These are phyloP conservation scores for Colletotrichum theobromicola DNA, from an alignment of 2,329 filamentous ascomycete species.

Conservation along the genomic window DNA sequence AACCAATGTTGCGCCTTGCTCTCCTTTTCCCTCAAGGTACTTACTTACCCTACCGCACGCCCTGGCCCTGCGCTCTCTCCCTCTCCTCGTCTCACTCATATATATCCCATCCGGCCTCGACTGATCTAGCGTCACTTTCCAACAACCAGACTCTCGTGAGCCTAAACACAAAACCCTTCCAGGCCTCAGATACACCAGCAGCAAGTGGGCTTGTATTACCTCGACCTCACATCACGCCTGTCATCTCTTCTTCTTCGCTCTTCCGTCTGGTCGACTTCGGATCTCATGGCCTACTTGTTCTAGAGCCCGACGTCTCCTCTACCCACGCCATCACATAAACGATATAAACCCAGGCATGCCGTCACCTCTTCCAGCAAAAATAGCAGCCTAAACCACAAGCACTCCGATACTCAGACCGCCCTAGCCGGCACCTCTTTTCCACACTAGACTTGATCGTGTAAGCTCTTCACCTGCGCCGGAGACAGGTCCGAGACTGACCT, in stretches of 20 bases:
- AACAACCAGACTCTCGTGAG: background rate
- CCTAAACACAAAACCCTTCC: background rate
- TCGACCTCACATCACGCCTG: background rate
- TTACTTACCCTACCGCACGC: conserved; percentile 14
- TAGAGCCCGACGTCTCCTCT: background rate
- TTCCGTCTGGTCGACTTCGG: conserved; percentile 11
- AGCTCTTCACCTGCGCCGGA: background rate
- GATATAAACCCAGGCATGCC: background rate
- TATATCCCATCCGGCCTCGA: conserved; percentile 18
- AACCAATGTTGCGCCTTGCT: conserved; percentile 20
- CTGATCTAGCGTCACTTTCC: background rate
- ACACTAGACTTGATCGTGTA: background rate
- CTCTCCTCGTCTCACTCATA: conserved; percentile 18
- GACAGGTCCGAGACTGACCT: background rate
- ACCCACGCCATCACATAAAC: background rate
- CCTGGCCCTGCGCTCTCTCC: conserved; percentile 5
- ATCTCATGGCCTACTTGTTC: background rate
- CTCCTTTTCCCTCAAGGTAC: conserved; percentile 5
- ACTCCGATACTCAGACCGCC: background rate
- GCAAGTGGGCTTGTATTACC: background rate
- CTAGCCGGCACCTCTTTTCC: background rate
- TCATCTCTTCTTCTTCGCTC: conserved; percentile 8
- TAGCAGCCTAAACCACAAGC: background rate
- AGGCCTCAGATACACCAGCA: background rate
- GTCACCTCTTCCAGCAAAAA: background rate